phyloP scores from a whole-genome alignment of 371 early-diverging fungal genomes.

The Massospora cicadina region DNA sequence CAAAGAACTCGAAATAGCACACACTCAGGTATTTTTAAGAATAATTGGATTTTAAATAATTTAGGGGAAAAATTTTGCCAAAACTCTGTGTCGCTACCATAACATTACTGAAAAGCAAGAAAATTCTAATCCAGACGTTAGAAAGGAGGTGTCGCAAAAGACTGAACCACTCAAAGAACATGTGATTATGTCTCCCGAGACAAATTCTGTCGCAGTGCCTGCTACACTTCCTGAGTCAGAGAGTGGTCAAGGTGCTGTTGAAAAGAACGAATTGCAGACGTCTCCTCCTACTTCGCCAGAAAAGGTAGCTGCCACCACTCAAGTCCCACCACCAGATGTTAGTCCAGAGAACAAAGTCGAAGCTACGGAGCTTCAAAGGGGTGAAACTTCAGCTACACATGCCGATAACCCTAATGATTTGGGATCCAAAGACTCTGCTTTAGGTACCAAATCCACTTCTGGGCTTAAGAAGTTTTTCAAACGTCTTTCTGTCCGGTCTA shows the following conservation, averaged over 20 bases:
- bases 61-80: background rate
- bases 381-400: background rate
- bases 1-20: conserved; percentile 46
- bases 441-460: background rate
- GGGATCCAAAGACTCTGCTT: background rate
- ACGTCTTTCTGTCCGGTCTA: background rate
- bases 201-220: too few species aligned
- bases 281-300: too few species aligned
- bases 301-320: too few species aligned
- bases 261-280: too few species aligned
- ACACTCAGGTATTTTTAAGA: conserved; percentile 25
- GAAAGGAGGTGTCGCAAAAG: too few species aligned
- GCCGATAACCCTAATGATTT: background rate
- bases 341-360: too few species aligned
- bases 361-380: background rate
- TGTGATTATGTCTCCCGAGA: too few species aligned
- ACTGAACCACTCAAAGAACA: too few species aligned
- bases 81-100: background rate
- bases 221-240: too few species aligned
- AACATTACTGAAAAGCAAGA: background rate
- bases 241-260: too few species aligned
- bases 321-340: too few species aligned
- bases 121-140: background rate
- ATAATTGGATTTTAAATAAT: background rate
- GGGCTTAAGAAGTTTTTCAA: background rate